Evolutionary conservation across 352 stramenopile genomes (phyloP), one percentile per base, ranked within the genome.

Genomic region (Pseudoperonospora humuli): DNA sequence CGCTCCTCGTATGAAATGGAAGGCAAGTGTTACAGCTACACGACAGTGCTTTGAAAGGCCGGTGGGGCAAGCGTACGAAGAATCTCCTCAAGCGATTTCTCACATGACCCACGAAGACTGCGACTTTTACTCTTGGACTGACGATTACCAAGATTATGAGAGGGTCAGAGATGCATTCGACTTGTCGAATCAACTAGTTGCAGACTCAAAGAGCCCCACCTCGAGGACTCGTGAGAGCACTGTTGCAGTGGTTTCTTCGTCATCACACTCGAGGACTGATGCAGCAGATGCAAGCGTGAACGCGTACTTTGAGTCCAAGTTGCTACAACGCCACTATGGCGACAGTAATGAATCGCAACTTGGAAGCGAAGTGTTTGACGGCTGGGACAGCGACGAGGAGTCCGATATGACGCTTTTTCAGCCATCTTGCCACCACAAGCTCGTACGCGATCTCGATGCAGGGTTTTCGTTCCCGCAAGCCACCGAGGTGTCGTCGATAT

Each of bases 371-470:
- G 59, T 58, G 3, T 50, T 55, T 11, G 38, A 57, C 15, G 62
- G 47, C 21, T 61, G 57, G 31, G 51, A 49, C 15, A 46, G 51
- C 24, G 53, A 57, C 3, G 50, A 39, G n/a, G 61, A 52, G 2
- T 40, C 17, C 18, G 51, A 69, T 13, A 45, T 38, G 15, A 18
- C 43, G 26, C 23, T 46, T 11, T 18, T 53, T 5, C 49, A 62
- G 17, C 61, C 54, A 21, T 56, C 52, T 0, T 64, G 58, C 36
- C 69, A 53, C 26, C 62, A 81, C 41, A 70, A 67, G 46, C 54
- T 84, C 19, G 66, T 84, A 19, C 67, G 71, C 11, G 71, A 84
- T 29, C 46, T 84, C 13, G 69, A 84, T 50, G 39, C 57, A 7
- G 71, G 71, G 0, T 70, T 81, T 19, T 78, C 71, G 13, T 84